phyloP scores from a whole-genome alignment of 2,329 filamentous ascomycete species.

The Parascedosporium putredinis region DNA sequence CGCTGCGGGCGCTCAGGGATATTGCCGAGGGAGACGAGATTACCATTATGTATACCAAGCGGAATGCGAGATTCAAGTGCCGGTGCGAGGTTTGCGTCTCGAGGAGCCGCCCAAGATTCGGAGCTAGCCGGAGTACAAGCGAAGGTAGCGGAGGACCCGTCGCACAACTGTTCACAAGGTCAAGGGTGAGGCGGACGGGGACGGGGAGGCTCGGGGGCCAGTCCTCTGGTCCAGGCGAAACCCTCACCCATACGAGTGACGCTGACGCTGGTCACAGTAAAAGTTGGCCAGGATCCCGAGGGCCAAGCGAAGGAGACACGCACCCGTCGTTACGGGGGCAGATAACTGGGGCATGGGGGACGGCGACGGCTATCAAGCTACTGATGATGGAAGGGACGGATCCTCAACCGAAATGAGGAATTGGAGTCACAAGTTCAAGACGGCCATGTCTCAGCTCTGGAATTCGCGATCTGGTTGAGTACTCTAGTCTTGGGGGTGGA shows the following conservation, averaged over 20 bases:
- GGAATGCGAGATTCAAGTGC: slow-evolving; percentile 13
- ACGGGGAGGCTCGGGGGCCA: too few species aligned
- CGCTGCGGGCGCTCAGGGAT: slow-evolving; percentile 8
- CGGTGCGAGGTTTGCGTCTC: neutral
- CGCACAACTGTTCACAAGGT: neutral
- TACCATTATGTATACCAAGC: slow-evolving; percentile 4
- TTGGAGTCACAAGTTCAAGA: neutral
- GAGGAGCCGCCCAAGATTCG: neutral
- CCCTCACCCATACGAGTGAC: too few species aligned
- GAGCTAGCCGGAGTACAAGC: neutral
- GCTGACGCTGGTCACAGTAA: too few species aligned
- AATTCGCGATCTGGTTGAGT: neutral
- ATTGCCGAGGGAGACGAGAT: slow-evolving; percentile 7
- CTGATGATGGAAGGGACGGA: too few species aligned
- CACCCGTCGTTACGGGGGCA: too few species aligned
- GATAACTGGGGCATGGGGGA: too few species aligned
- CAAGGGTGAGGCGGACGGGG: neutral
- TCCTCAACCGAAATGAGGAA: neutral
- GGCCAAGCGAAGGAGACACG: too few species aligned
- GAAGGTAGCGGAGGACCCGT: slow-evolving; percentile 1
- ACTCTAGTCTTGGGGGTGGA: too few species aligned
- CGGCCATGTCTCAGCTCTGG: neutral
- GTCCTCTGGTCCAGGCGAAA: too few species aligned
- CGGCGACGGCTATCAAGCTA: too few species aligned
- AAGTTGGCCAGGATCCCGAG: too few species aligned